Evolutionary conservation across 495 filamentous ascomycete species (phyloP).

Genomic region (Venustampulla echinocandica): DNA sequence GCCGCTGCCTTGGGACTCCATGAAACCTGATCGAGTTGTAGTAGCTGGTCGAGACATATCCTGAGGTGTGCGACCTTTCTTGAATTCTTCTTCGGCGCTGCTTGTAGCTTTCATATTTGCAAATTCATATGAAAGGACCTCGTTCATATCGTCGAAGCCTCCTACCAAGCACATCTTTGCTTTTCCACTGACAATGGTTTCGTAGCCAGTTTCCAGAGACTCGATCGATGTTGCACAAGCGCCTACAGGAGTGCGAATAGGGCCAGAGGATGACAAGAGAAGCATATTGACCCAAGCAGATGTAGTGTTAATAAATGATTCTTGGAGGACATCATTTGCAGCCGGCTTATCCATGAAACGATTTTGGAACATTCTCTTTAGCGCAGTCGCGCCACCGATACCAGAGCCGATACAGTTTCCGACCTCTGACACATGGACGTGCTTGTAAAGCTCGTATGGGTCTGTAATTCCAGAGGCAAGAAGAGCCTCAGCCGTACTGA

Average conservation of each 20-base stretch:
- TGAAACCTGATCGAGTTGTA: constrained; percentile 90
- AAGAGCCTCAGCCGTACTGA: constrained; percentile 81
- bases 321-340: constrained; percentile 94
- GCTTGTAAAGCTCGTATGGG: constrained; percentile 98
- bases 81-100: constrained; percentile 86
- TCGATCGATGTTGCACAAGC: constrained; percentile 95
- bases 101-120: constrained; percentile 99
- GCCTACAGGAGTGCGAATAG: constrained; percentile 94
- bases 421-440: constrained; percentile 92
- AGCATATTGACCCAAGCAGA: constrained; percentile 99
- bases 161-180: constrained; percentile 91
- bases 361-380: constrained; percentile 93
- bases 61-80: constrained; percentile 80
- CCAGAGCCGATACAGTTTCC: constrained; percentile 96
- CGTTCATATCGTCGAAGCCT: constrained; percentile 95
- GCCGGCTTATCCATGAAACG: constrained; percentile 87
- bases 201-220: constrained; percentile 90
- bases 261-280: constrained; percentile 85
- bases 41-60: constrained; percentile 98
- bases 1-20: constrained; percentile 97
- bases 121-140: constrained; percentile 96
- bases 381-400: constrained; percentile 81
- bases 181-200: constrained; percentile 94
- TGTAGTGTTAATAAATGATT: constrained; percentile 99
- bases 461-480: constrained; percentile 89